phyloP scores from a whole-genome alignment of 2,329 filamentous ascomycete species.

The Penicillium sclerotiorum region DNA sequence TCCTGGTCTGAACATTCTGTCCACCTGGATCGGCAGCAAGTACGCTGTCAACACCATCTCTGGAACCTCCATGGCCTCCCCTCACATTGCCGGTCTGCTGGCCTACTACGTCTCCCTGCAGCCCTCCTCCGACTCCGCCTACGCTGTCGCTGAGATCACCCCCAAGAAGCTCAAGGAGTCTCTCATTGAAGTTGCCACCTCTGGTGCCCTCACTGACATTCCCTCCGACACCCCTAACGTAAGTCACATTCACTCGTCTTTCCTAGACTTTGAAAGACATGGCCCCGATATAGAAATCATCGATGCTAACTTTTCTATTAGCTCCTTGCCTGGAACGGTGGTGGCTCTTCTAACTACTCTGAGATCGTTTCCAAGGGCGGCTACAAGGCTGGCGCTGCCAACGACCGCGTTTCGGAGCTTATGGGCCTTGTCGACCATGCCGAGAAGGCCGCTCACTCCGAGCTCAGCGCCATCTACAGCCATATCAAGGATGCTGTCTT shows the following conservation, averaged over 20 bases:
- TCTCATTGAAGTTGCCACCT: slow-evolving; percentile 80
- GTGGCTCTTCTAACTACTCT: slow-evolving; percentile 87
- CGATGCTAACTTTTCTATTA: slow-evolving; percentile 34
- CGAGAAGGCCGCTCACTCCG: slow-evolving; percentile 46
- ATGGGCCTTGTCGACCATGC: slow-evolving; percentile 51
- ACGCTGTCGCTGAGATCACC: slow-evolving; percentile 83
- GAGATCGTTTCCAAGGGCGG: slow-evolving; percentile 74
- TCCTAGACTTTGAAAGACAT: no score
- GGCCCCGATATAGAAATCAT: background rate
- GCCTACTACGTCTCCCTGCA: slow-evolving; percentile 98
- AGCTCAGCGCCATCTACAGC: slow-evolving; percentile 53
- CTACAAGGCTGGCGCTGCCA: slow-evolving; percentile 58
- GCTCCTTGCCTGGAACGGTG: slow-evolving; percentile 98
- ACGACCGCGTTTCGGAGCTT: slow-evolving; percentile 40
- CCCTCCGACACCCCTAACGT: slow-evolving; percentile 84
- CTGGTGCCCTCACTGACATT: slow-evolving; percentile 76
- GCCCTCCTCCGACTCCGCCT: slow-evolving; percentile 85
- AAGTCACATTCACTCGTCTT: slow-evolving; percentile 43
- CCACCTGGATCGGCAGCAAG: slow-evolving; percentile 97
- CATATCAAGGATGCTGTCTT: slow-evolving; percentile 44
- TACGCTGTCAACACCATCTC: slow-evolving; percentile 98
- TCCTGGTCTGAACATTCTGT: slow-evolving; percentile 93
- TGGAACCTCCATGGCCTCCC: slow-evolving; percentile 98
- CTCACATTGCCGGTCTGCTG: slow-evolving; percentile 92
- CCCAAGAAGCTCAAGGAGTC: slow-evolving; percentile 92